These are phyloP conservation scores for Echinochloa phyllopogon DNA, from an alignment of 176 grass and related monocot genomes.

Conservation along the genomic window DNA sequence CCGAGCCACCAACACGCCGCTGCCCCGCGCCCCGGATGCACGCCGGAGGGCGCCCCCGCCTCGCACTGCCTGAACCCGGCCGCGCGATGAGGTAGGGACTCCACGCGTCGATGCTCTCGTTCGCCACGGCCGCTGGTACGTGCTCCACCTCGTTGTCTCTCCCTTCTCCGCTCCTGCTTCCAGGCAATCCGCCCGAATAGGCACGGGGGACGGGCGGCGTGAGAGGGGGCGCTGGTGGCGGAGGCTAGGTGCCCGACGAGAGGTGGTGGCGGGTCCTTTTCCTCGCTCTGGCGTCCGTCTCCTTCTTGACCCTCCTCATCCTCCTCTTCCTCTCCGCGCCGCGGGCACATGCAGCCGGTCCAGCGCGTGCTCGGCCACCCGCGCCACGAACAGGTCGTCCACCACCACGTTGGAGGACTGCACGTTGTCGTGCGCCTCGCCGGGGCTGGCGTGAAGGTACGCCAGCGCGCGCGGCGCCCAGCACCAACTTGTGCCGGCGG, in stretches of 20 bases:
- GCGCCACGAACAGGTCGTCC: slow-evolving; percentile 74
- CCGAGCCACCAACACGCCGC: no score
- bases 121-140: no score
- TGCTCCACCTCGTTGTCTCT: not conserved
- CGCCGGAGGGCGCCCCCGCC: no score
- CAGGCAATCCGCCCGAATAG: not conserved
- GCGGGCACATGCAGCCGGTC: slow-evolving; percentile 65
- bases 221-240: not conserved
- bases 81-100: no score
- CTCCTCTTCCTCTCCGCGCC: slow-evolving; percentile 74
- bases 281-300: slow-evolving; percentile 46
- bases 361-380: slow-evolving; percentile 65
- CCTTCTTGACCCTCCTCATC: slow-evolving; percentile 62
- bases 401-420: slow-evolving; percentile 72
- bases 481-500: slow-evolving; percentile 84
- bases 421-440: slow-evolving; percentile 73
- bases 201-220: slow-evolving; percentile 32
- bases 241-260: slow-evolving; percentile 33
- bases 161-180: not conserved
- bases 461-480: slow-evolving; percentile 78
- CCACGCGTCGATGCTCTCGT: no score
- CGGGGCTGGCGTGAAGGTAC: slow-evolving; percentile 72
- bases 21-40: no score
- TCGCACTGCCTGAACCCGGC: no score
- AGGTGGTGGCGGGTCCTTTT: slow-evolving; percentile 50